phyloP scores from a whole-genome alignment of 257 asterid genomes.

The Ballota nigra region DNA sequence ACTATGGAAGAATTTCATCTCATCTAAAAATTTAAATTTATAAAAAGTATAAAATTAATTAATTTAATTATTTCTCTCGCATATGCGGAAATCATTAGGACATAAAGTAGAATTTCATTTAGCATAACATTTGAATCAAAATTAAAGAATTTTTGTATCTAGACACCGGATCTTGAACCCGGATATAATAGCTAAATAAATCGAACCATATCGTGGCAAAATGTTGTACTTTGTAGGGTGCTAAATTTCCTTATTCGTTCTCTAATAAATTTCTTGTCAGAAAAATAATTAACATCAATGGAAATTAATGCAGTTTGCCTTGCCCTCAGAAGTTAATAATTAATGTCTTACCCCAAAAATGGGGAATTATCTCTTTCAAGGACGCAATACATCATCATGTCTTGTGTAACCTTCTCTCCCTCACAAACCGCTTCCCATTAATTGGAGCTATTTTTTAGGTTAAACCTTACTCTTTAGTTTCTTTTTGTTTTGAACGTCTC shows the following conservation, averaged over 20 bases:
- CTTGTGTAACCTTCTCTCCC: conserved; percentile 12
- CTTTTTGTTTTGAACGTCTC: background rate
- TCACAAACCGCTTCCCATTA: conserved; percentile 19
- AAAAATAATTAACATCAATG: conserved; percentile 7
- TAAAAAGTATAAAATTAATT: no score
- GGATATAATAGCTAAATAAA: background rate
- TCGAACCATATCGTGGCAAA: background rate
- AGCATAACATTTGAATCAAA: background rate
- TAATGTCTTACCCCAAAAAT: conserved; percentile 19
- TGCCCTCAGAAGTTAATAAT: conserved; percentile 16
- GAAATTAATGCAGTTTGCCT: conserved; percentile 14
- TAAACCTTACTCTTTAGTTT: background rate
- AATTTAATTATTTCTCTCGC: no score
- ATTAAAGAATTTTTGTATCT: background rate
- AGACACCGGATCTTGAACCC: background rate
- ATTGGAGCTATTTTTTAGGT: background rate
- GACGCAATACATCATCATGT: conserved; percentile 15
- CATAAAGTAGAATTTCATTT: background rate
- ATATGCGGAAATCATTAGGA: no score
- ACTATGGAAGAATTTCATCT: no score
- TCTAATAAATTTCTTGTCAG: background rate
- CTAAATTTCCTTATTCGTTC: conserved; percentile 15
- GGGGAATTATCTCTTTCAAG: conserved; percentile 20
- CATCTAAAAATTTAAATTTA: no score
- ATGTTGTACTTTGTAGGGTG: background rate